Base-by-base conservation (phyloP, 768 basidiomycete species). In the Rhodotorula toruloides region DNA sequence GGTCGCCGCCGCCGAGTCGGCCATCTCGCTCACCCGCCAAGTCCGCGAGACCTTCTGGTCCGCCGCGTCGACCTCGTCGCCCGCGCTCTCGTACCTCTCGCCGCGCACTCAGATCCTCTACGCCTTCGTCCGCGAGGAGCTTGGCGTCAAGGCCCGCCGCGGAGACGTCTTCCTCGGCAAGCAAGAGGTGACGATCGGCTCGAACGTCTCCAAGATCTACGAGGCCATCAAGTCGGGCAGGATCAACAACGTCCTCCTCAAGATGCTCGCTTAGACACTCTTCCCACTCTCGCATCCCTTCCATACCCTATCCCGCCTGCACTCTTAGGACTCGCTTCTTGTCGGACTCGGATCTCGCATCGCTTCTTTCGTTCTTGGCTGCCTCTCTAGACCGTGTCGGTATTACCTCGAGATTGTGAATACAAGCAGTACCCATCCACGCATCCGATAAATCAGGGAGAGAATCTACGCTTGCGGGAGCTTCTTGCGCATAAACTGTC, bases 141-240 rank as follows among this genome's bases (percentile, higher is more conserved):
- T 91, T 36, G 88, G 87, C n/a, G 83, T 91, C 70, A 82, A 79
- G 67, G 82, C 83, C 58, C 87, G 88, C 13, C 81, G 86, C 36
- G 70, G 70, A 21, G 66, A 72, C 50, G 85, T 86, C 55, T 86
- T 89, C 52, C 81, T 64, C 25, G 70, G 70, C 21, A 50, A 48
- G 46, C 54, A 58, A 39, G 52, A 58, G 46, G 39, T 79, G 43
- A 87, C 86, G 16, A 76, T 86, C 52, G 90, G 90, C 8, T 82
- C 86, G 74, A 84, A 85, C 70, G 82, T 91, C 13, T 83, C 86
- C 4, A 78, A 84, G 46, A 89, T 93, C 58, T 85, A 89, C 63
- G 90, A 92, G 82, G 53, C 61, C 14, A 57, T 71, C 56, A 63
- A 47, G 61, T 32, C 25, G 13, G 69, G 69, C 0, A 17, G 29